Evolutionary conservation across 23 red algal species (phyloP).

Genomic region (Gracilaria caudata): DNA sequence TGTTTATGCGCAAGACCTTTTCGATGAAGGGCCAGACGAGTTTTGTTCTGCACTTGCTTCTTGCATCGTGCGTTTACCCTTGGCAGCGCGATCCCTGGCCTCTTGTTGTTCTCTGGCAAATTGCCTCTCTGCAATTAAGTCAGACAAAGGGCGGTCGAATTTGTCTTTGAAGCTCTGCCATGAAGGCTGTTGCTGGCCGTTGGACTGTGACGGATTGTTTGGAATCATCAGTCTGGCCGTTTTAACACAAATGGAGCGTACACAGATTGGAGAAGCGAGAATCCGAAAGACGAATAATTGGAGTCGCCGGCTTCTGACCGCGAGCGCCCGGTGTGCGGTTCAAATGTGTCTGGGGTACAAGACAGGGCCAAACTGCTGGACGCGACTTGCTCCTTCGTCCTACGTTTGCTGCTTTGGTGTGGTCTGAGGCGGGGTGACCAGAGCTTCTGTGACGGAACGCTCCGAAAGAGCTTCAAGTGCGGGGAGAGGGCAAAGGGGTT

Average conservation of each 20-base stretch:
- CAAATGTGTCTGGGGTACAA: too few species aligned
- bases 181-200: not conserved
- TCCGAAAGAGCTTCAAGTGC: too few species aligned
- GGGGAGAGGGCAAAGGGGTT: too few species aligned
- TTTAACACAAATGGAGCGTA: not conserved
- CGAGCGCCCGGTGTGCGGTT: too few species aligned
- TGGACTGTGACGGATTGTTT: not conserved
- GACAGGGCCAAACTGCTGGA: too few species aligned
- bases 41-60: not conserved
- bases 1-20: constrained; percentile 1
- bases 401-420: too few species aligned
- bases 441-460: too few species aligned
- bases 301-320: too few species aligned
- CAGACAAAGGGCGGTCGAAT: constrained; percentile 10
- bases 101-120: not conserved
- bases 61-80: constrained; percentile 4
- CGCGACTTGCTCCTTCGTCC: too few species aligned
- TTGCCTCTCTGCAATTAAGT: constrained; percentile 12
- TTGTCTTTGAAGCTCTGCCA: constrained; percentile 18
- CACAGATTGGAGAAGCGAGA: too few species aligned
- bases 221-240: not conserved
- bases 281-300: too few species aligned
- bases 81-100: constrained; percentile 2
- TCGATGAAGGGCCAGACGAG: not conserved
- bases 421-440: too few species aligned